phyloP scores from a whole-genome alignment of 148 eudicot genomes.

The Talinum fruticosum region DNA sequence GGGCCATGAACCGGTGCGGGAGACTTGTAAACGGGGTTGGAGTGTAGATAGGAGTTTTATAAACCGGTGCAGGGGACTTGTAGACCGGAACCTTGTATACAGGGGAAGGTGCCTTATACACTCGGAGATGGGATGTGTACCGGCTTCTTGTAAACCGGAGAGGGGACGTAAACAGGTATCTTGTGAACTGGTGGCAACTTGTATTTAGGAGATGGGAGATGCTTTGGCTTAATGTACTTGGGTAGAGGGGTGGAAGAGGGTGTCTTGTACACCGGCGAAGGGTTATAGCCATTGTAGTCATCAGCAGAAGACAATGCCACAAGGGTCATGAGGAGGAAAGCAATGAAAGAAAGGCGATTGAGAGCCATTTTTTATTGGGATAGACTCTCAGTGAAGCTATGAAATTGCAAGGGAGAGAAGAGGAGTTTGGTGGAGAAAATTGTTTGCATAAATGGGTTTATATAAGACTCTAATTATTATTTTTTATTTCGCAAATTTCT shows the following conservation, averaged over 20 bases:
- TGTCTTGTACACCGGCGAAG: background rate
- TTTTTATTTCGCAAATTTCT: background rate
- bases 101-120: no score
- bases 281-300: slow-evolving; percentile 12
- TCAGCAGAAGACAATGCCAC: slow-evolving; percentile 8
- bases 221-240: background rate
- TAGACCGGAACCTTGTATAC: no score
- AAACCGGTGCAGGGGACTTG: no score
- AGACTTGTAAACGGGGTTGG: no score
- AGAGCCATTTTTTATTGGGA: slow-evolving; percentile 2
- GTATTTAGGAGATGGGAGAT: no score
- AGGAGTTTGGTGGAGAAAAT: background rate
- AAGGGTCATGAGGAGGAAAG: slow-evolving; percentile 5
- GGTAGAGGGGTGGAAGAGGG: background rate
- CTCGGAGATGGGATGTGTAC: no score
- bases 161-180: background rate
- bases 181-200: no score
- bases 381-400: background rate
- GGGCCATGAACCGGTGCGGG: no score
- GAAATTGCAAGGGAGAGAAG: background rate
- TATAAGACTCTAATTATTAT: background rate
- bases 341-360: slow-evolving; percentile 5
- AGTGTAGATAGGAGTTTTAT: no score
- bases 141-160: no score
- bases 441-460: background rate